A percentile compares a stretch with the other conserved stretches of the same genome.
Evolutionary conservation across 2,329 filamentous ascomycete species (phyloP).

Genomic region (Colletotrichum falcatum): DNA sequence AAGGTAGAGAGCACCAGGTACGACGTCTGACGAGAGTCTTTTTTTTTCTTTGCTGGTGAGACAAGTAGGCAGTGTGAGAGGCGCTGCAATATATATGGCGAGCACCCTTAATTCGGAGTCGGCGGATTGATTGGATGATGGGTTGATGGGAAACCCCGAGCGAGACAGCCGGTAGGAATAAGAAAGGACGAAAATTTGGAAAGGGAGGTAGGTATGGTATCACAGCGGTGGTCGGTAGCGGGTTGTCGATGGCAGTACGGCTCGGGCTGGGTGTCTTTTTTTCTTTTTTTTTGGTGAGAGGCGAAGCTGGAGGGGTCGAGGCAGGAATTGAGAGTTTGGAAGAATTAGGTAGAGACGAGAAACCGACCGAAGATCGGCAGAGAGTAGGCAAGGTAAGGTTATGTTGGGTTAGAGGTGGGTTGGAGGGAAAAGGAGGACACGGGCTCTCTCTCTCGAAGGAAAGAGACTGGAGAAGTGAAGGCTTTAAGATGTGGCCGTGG

Average conservation of each 20-base stretch:
- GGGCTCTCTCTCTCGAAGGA: too few species aligned
- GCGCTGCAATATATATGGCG: slow-evolving; percentile 31
- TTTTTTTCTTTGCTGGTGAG: slow-evolving; percentile 22
- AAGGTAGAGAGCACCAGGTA: slow-evolving; percentile 15
- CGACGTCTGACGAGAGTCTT: too few species aligned
- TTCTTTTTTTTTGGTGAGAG: too few species aligned
- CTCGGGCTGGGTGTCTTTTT: too few species aligned
- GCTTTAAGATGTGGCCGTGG: slow-evolving; percentile 32
- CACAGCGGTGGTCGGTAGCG: not conserved
- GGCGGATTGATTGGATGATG: not conserved
- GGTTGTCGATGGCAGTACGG: slow-evolving; percentile 6
- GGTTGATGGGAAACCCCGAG: slow-evolving; percentile 4
- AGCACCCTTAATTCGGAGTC: not conserved
- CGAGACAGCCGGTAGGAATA: slow-evolving; percentile 18
- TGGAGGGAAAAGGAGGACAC: slow-evolving; percentile 13
- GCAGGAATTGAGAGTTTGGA: slow-evolving; percentile 16
- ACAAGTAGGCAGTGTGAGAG: slow-evolving; percentile 29
- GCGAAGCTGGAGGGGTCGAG: not conserved
- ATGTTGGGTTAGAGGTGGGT: not conserved
- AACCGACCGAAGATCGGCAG: slow-evolving; percentile 35
- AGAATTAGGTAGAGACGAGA: slow-evolving; percentile 15
- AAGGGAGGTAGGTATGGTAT: not conserved
- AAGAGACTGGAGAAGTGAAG: slow-evolving; percentile 33
- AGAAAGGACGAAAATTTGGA: slow-evolving; percentile 8
- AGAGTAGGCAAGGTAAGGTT: slow-evolving; percentile 7